These are phyloP conservation scores for Physcia stellaris DNA, from an alignment of 495 filamentous ascomycete species.

Conservation along the genomic window DNA sequence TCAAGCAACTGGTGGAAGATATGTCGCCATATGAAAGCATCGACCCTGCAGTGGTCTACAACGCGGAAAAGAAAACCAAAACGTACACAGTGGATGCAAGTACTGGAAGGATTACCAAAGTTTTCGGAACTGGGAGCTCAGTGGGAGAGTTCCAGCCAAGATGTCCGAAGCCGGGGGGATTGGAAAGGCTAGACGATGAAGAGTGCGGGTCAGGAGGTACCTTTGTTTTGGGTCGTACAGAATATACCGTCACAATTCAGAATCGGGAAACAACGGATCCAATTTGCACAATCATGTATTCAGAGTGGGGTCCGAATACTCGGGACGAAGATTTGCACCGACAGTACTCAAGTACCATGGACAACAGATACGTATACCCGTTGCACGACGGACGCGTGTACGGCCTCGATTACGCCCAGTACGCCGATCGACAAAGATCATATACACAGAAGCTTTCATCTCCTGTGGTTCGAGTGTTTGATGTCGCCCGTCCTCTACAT, in stretches of 20 bases:
- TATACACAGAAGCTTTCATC: conserved; percentile 60
- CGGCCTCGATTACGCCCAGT: conserved; percentile 55
- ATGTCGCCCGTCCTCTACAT: conserved; percentile 61
- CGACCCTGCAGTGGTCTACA: conserved; percentile 62
- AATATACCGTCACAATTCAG: conserved; percentile 79
- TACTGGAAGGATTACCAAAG: conserved; percentile 58
- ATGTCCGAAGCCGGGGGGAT: conserved; percentile 41
- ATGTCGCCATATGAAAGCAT: conserved; percentile 51
- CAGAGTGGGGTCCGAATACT: conserved; percentile 91
- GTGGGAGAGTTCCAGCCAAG: conserved; percentile 33
- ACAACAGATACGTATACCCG: conserved; percentile 78
- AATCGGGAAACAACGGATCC: conserved; percentile 58
- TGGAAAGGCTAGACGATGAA: conserved; percentile 45
- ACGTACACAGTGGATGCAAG: conserved; percentile 74
- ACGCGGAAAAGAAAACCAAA: conserved; percentile 66
- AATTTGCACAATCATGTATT: conserved; percentile 83
- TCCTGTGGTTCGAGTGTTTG: conserved; percentile 83
- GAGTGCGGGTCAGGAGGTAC: conserved; percentile 62
- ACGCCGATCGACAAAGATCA: conserved; percentile 31
- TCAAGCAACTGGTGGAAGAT: conserved; percentile 64
- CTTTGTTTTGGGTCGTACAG: conserved; percentile 67
- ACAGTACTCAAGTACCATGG: conserved; percentile 67
- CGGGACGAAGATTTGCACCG: conserved; percentile 75
- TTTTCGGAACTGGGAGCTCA: conserved; percentile 45
- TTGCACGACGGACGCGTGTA: conserved; percentile 78